Base-by-base conservation (phyloP, 495 filamentous ascomycete genomes). In the Penicillium diatomitis region DNA sequence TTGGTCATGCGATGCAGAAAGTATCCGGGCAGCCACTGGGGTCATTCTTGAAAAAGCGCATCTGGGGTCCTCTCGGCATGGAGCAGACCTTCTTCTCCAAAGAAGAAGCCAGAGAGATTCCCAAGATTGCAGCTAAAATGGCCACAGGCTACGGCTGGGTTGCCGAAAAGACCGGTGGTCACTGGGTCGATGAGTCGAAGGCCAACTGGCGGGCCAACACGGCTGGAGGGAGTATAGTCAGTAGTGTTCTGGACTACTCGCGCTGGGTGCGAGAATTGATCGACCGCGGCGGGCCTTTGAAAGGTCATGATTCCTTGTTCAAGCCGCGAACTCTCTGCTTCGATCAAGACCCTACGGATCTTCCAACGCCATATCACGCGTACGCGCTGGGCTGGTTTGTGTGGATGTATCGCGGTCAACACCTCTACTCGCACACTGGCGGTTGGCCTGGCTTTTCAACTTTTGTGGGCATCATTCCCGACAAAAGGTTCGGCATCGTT, bases 41-140 rank as follows among this genome's bases (percentile, higher is more conserved):
- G 0, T 49, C 58, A 0, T 53, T 68, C 10, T 48, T 82, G 53
- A 55, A 57, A 5, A 59, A 68, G 29, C 47, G 56, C 6, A 66
- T 80, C n/a, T 81, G 73, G 70, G 52, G 44, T 41, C 75, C 71
- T 2, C 55, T 81, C n/a, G 66, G 60, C 0, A 80, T 81, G 78
- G 41, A 60, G 0, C 46, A 60, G 7, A 62, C 59, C 0, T 65
- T 56, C 8, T 56, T 57, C 11, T 71, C 70, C 8, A 64, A 65
- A 10, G 32, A 47, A 4, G 52, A 58, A 31, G 60, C 54, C 20
- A 48, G 49, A 31, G 38, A 35, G 28, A 31, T 32, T 8, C 52
- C 54, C 10, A 27, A 43, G 11, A 39, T 10, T 4, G 41, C 46
- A 0, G 12, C 33, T 5, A 50, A 44, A 10, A 28, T 59, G 5